Evolutionary conservation across 2,329 filamentous ascomycete species (phyloP).

Genomic region (Aspergillus awamori): DNA sequence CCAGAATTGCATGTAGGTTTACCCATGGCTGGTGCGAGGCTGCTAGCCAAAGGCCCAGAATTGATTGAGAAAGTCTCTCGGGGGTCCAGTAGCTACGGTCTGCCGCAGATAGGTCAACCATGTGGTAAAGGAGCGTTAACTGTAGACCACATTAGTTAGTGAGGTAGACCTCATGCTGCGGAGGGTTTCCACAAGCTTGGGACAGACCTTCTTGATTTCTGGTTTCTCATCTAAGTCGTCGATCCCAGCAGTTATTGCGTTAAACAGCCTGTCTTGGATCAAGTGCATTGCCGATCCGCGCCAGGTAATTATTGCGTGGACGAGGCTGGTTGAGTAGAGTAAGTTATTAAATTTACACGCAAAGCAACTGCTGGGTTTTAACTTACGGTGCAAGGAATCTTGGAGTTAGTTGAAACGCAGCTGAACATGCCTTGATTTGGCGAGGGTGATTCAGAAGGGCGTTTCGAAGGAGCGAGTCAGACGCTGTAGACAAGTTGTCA

Average conservation of each 20-base stretch:
- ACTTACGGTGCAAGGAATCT: neutral
- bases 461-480: neutral
- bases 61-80: neutral
- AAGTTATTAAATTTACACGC: neutral
- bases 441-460: neutral
- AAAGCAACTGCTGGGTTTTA: neutral
- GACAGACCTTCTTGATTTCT: neutral
- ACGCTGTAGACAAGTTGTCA: neutral
- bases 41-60: neutral
- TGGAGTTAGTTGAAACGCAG: neutral
- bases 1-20: neutral
- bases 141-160: neutral
- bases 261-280: neutral
- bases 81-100: neutral
- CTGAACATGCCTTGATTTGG: neutral
- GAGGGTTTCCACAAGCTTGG: too few species aligned
- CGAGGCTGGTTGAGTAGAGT: neutral
- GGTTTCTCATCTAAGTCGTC: neutral
- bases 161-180: too few species aligned
- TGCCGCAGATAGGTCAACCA: neutral
- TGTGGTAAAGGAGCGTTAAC: neutral
- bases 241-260: neutral
- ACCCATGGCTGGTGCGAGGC: constrained; percentile 4
- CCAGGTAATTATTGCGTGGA: neutral
- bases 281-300: neutral